Evolutionary conservation across 148 eudicot species (phyloP).

Genomic region (Fagopyrum homotropicum): DNA sequence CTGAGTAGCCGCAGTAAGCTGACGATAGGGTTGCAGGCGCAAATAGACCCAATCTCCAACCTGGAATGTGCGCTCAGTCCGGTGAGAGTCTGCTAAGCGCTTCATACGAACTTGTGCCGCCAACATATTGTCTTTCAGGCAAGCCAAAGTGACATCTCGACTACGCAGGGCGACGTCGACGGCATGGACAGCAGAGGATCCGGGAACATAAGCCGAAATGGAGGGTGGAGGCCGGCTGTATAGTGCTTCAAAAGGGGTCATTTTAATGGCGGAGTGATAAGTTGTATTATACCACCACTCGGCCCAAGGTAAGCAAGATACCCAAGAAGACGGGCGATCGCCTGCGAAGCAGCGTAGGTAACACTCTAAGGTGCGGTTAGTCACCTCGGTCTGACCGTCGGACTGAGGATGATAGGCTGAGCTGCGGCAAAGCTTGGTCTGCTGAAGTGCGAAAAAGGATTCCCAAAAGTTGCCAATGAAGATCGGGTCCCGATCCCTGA

Average conservation of each 20-base stretch:
- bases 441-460: background rate
- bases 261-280: constrained; percentile 1
- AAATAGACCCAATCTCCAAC: too few species aligned
- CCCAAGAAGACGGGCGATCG: background rate
- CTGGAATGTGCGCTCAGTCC: too few species aligned
- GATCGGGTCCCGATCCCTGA: background rate
- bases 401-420: constrained; percentile 6
- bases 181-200: background rate
- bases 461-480: constrained; percentile 6
- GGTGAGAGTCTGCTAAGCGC: background rate
- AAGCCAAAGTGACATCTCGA: background rate
- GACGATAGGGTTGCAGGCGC: too few species aligned
- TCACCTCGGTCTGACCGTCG: background rate
- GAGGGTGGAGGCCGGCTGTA: constrained; percentile 1
- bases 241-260: background rate
- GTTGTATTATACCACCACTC: constrained; percentile 5
- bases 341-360: background rate
- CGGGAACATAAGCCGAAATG: background rate
- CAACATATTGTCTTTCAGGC: background rate
- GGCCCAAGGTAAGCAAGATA: background rate
- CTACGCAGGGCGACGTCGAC: background rate
- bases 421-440: background rate
- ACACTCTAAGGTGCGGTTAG: background rate
- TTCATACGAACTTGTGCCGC: background rate
- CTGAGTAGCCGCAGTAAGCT: too few species aligned